phyloP scores from a whole-genome alignment of 805 yeast species.

The Candida boidinii region DNA sequence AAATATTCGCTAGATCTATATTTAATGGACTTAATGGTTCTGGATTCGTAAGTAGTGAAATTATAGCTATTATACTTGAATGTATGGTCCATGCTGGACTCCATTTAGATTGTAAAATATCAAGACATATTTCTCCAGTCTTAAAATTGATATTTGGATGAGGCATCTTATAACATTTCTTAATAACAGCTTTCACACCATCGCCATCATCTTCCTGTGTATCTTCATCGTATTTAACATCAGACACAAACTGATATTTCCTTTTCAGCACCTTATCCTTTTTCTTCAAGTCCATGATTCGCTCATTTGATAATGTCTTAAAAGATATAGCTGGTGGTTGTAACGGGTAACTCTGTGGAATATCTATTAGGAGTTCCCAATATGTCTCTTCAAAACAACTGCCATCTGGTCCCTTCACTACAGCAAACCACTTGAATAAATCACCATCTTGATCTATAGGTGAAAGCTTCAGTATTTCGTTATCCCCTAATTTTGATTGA shows the following conservation, averaged over 20 bases:
- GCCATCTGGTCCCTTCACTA: conserved; percentile 41
- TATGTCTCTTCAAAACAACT: conserved; percentile 44
- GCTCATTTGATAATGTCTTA: no score
- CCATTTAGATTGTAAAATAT: conserved; percentile 55
- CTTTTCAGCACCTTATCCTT: no score
- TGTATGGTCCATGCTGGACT: conserved; percentile 67
- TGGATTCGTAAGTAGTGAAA: conserved; percentile 51
- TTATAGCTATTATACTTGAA: conserved; percentile 46
- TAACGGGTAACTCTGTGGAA: conserved; percentile 46
- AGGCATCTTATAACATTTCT: conserved; percentile 23
- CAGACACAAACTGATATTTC: background rate
- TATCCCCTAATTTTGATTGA: conserved; percentile 11
- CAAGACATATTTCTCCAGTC: conserved; percentile 66
- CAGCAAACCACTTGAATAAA: conserved; percentile 42
- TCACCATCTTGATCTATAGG: conserved; percentile 32
- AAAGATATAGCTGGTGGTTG: conserved; percentile 52
- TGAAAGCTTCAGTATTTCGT: conserved; percentile 29
- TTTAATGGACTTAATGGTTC: conserved; percentile 68
- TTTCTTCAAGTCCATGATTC: no score
- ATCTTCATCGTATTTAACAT: conserved; percentile 1
- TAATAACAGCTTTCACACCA: background rate
- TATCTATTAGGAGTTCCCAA: conserved; percentile 39
- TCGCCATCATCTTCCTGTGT: no score
- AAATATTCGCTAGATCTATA: conserved; percentile 57
- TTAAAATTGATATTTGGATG: conserved; percentile 42